Evolutionary conservation across 805 yeast genomes (phyloP).

Genomic region (Barnettozyma siamensis): DNA sequence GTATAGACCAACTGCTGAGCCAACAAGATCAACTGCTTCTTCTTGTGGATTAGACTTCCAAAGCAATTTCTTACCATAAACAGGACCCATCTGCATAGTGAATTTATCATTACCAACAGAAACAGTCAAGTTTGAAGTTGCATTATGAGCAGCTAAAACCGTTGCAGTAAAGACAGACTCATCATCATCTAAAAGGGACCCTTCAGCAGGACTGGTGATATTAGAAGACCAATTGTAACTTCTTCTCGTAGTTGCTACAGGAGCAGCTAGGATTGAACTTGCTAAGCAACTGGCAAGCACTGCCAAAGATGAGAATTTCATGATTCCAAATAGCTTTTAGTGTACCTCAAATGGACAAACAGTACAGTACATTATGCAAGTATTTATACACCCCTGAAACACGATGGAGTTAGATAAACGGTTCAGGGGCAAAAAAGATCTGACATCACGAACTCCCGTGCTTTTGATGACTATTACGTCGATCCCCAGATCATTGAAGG

Average conservation of each 20-base stretch:
- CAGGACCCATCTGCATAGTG: constrained; percentile 1
- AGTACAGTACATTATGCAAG: too few species aligned
- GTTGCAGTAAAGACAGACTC: neutral
- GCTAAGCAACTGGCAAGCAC: neutral
- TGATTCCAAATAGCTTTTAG: too few species aligned
- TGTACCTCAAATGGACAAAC: too few species aligned
- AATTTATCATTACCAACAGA: constrained; percentile 4
- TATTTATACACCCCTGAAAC: too few species aligned
- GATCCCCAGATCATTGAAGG: too few species aligned
- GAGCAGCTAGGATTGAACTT: neutral
- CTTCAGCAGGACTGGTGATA: neutral
- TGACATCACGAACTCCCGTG: too few species aligned
- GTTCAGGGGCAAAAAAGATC: too few species aligned
- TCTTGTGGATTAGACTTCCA: constrained; percentile 4
- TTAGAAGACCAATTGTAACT: neutral
- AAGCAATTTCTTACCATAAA: neutral
- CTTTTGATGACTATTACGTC: too few species aligned
- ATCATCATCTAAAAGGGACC: neutral
- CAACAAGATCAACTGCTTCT: constrained; percentile 2
- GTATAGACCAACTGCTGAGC: constrained; percentile 1
- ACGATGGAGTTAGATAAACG: too few species aligned
- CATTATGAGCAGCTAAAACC: neutral
- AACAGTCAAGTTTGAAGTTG: neutral
- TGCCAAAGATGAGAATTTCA: neutral
- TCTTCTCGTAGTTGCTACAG: neutral